These are phyloP conservation scores for Inosperma sp. DNA, from an alignment of 768 basidiomycete genomes.

Conservation along the genomic window DNA sequence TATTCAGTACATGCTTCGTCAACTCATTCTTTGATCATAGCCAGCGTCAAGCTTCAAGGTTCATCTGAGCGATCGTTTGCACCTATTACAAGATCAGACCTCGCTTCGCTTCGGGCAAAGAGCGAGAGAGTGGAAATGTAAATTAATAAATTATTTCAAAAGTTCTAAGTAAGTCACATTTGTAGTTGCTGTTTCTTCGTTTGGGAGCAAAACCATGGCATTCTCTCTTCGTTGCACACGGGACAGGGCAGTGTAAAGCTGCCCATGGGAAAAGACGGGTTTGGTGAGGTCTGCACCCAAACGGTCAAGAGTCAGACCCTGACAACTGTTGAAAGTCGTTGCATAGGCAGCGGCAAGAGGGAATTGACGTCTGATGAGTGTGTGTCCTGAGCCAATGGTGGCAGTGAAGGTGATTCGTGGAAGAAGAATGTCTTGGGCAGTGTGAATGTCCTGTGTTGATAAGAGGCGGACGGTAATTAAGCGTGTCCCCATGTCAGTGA, in stretches of 20 bases:
- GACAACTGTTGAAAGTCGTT: constrained; percentile 41
- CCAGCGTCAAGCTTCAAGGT: no score
- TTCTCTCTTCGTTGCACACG: constrained; percentile 12
- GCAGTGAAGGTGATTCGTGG: constrained; percentile 19
- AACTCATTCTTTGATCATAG: no score
- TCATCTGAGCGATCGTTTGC: no score
- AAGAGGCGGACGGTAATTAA: constrained; percentile 15
- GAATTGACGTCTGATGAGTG: constrained; percentile 31
- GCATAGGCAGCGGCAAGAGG: constrained; percentile 37
- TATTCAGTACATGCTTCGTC: no score
- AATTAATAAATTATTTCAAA: no score
- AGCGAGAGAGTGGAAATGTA: no score
- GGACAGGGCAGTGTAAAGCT: constrained; percentile 23
- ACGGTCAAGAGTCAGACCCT: constrained; percentile 35
- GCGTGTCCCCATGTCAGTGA: constrained; percentile 23
- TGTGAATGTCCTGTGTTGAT: background rate
- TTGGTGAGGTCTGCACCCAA: constrained; percentile 36
- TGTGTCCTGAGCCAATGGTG: constrained; percentile 28
- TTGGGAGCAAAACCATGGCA: background rate
- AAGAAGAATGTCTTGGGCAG: constrained; percentile 16
- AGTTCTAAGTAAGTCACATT: constrained; percentile 17
- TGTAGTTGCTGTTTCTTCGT: constrained; percentile 1
- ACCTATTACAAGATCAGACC: no score
- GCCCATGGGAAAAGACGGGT: constrained; percentile 38
- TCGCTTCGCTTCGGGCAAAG: no score